Conservation (phyloP, 805 yeast genomes). For the Lachancea lanzarotensis region DNA sequence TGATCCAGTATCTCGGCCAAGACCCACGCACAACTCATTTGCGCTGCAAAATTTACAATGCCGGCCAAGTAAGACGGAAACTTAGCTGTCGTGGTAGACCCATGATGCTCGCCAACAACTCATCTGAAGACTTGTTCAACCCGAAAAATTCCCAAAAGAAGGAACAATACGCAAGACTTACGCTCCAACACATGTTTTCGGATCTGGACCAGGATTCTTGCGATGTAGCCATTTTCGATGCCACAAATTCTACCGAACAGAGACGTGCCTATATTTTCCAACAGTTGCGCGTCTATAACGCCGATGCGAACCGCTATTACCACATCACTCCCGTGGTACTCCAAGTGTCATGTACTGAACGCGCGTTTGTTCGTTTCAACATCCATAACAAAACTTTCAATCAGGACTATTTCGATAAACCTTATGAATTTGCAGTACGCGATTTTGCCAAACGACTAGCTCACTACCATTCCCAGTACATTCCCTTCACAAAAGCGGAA, state of each 20-base stretch:
- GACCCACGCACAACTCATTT: conserved; percentile 18
- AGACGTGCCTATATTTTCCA: conserved; percentile 32
- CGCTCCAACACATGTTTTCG: conserved; percentile 41
- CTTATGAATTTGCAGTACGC: conserved; percentile 45
- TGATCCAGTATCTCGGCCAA: conserved; percentile 48
- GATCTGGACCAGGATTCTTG: conserved; percentile 38
- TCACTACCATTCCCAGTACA: conserved; percentile 38
- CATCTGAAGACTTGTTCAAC: conserved; percentile 38
- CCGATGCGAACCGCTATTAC: conserved; percentile 9
- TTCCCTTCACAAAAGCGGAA: conserved; percentile 23
- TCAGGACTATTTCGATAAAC: conserved; percentile 50
- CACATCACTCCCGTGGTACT: conserved; percentile 45
- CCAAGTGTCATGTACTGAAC: conserved; percentile 54
- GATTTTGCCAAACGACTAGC: conserved; percentile 56
- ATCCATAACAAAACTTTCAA: conserved; percentile 59
- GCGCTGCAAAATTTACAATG: conserved; percentile 52
- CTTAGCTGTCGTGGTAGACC: conserved; percentile 33
- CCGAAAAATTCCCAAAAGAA: conserved; percentile 38
- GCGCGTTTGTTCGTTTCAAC: conserved; percentile 47
- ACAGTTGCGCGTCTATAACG: conserved; percentile 19
- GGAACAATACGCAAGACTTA: conserved; percentile 48
- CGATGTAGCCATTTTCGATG: conserved; percentile 54
- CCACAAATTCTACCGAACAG: conserved; percentile 48
- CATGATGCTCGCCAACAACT: conserved; percentile 26
- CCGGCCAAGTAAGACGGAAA: conserved; percentile 64